Evolutionary conservation across 345 rosid species (phyloP), one percentile per base, ranked within the genome.

Genomic region (Acer yangbiense): DNA sequence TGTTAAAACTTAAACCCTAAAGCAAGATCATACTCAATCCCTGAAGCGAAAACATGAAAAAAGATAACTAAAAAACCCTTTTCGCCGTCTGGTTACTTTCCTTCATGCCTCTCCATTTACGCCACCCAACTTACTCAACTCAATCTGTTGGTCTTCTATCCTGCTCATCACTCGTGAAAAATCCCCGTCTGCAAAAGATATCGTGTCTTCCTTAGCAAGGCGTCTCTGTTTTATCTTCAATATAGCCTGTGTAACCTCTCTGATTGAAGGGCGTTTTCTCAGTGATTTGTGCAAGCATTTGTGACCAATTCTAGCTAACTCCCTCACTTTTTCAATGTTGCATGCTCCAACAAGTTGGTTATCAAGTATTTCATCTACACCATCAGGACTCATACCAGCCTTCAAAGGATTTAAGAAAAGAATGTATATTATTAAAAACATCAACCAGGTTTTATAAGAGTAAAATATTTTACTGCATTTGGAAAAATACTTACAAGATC

Each of bases 361-460:
- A 79, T 92, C 98, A 1, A 96, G 87, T 77, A 96, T 92, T 79
- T 96, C 99, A 29, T 96, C 94, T 0, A 89, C 84, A 21, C 98
- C 97, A 78, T 92, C 93, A 5, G 91, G 70, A 85, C 94, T 91
- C 99, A 94, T 96, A 5, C 88, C 80, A 55, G 97, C 98, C 99
- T 95, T 74, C 21, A 14, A 72, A 72, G 9, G 60, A 65, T 9
- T 29, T 57, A 50, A 77, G 65, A 74, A 1, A 65, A 20, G 14
- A 27, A n/a, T 9, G n/a, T 21, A 7, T 2, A 61, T 61, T 17
- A 4, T 4, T 12, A 32, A 55, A 46, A 62, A 67, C 60, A 52
- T 69, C 60, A 20, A n/a, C 43, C 46, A 39, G 25, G 12, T 16
- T 21, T 57, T 23, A 44, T 39, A 9, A 5, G 1, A 35, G 6